Percentiles rank a stretch among this genome's conserved stretches.
These are phyloP conservation scores for Starmerella vitae DNA, from an alignment of 805 yeast species.

Conservation along the genomic window DNA sequence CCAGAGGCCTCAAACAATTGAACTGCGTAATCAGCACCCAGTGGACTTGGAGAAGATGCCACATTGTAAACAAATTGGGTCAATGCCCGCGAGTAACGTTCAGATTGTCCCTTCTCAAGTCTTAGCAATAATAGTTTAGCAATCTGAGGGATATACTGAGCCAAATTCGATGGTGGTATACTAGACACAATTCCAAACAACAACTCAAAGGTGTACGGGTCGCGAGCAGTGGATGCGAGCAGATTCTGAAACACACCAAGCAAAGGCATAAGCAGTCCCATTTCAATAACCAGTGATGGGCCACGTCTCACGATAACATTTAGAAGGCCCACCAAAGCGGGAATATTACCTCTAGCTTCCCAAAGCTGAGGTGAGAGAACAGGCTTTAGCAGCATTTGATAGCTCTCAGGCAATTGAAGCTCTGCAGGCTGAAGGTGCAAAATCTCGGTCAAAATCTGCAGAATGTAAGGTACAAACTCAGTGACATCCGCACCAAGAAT, in stretches of 20 bases:
- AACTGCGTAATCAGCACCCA: conserved; percentile 44
- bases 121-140: conserved; percentile 67
- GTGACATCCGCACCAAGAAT: conserved; percentile 75
- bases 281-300: conserved; percentile 30
- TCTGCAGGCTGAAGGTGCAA: conserved; percentile 37
- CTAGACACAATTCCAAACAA: conserved; percentile 52
- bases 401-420: conserved; percentile 47
- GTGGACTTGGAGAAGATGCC: conserved; percentile 32
- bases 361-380: conserved; percentile 79
- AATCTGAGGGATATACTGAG: conserved; percentile 51
- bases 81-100: conserved; percentile 60
- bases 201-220: conserved; percentile 71
- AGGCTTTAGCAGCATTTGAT: conserved; percentile 59
- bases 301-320: conserved; percentile 46
- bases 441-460: conserved; percentile 75
- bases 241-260: conserved; percentile 94
- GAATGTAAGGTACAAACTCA: conserved; percentile 85
- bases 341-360: conserved; percentile 88
- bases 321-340: conserved; percentile 75
- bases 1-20: conserved; percentile 28
- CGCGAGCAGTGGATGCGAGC: conserved; percentile 72
- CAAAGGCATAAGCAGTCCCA: conserved; percentile 50
- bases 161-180: conserved; percentile 39
- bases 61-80: conserved; percentile 47
- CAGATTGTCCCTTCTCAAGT: conserved; percentile 68